Percentiles rank a stretch among this genome's conserved stretches.
phyloP scores from a whole-genome alignment of 495 filamentous ascomycete genomes.

The Podospora fimiseda region DNA sequence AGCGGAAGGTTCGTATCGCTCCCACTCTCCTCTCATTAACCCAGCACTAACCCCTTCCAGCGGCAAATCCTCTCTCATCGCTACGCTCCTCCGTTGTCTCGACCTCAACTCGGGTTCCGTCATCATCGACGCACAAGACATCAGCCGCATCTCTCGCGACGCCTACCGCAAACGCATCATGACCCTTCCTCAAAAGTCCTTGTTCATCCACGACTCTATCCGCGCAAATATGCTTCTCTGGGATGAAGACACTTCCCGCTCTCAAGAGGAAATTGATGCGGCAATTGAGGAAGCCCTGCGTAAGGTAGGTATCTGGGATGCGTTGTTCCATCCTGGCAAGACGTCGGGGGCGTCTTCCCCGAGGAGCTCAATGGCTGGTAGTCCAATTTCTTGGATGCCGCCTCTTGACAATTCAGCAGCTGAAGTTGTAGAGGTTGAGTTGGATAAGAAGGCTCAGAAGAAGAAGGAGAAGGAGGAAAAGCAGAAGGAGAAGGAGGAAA shows the following conservation, averaged over 20 bases:
- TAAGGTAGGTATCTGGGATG: conserved; percentile 11
- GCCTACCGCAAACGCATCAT: conserved; percentile 4
- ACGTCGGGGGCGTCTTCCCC: not conserved
- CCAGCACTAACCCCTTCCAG: not conserved
- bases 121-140: not conserved
- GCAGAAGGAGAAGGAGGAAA: not conserved
- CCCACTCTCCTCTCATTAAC: not conserved
- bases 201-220: conserved; percentile 8
- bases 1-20: conserved; percentile 11
- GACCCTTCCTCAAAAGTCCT: conserved; percentile 4
- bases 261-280: conserved; percentile 2
- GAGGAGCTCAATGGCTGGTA: not conserved
- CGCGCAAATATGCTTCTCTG: conserved; percentile 7
- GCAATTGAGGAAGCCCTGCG: conserved; percentile 1
- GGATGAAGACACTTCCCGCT: conserved; percentile 1
- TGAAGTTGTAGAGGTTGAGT: no score
- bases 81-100: not conserved
- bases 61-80: conserved; percentile 5
- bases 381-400: not conserved
- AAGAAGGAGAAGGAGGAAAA: not conserved
- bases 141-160: conserved; percentile 7
- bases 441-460: no score
- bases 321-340: conserved; percentile 4
- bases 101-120: not conserved
- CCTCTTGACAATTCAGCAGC: not conserved